Conservation (phyloP, 176 grass and related monocot genomes). For the Phoenix dactylifera region DNA sequence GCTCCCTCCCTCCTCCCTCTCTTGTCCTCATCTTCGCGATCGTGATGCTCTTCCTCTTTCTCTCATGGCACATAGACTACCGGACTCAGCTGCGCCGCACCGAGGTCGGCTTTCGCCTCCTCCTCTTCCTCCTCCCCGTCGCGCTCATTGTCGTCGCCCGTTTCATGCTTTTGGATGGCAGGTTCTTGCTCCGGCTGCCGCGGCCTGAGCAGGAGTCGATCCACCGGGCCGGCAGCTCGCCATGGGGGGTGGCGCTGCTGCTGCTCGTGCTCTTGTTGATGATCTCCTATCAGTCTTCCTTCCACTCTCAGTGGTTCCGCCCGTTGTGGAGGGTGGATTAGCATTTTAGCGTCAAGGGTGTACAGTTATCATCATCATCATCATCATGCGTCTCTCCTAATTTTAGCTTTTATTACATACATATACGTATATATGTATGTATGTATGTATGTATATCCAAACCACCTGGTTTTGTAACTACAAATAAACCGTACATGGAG, state of each 20-base stretch:
- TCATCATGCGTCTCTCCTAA: too few relatives aligned
- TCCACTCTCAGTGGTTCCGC: conserved; percentile 56
- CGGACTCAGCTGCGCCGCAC: conserved; percentile 37
- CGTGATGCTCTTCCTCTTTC: conserved; percentile 39
- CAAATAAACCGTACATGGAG: too few relatives aligned
- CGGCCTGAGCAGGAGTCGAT: conserved; percentile 44
- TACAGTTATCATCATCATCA: too few relatives aligned
- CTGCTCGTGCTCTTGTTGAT: conserved; percentile 57
- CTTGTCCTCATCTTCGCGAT: conserved; percentile 58
- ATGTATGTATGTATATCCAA: too few relatives aligned
- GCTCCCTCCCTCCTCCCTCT: conserved; percentile 41
- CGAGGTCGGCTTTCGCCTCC: conserved; percentile 23
- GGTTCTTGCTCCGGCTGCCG: conserved; percentile 28
- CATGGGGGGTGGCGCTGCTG: conserved; percentile 53
- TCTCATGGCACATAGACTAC: conserved; percentile 63
- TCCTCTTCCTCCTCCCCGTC: conserved; percentile 42
- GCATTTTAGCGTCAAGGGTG: too few relatives aligned
- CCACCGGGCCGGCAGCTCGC: conserved; percentile 57
- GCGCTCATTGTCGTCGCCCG: conserved; percentile 44
- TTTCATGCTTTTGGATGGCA: not conserved
- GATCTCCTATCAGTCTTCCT: conserved; percentile 69
- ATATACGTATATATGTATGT: too few relatives aligned
- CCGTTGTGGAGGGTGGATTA: too few relatives aligned
- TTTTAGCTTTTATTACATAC: too few relatives aligned
- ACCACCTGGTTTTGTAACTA: too few relatives aligned